Base-by-base conservation (phyloP, 495 filamentous ascomycete genomes). In the Penicillium ochrochloron region DNA sequence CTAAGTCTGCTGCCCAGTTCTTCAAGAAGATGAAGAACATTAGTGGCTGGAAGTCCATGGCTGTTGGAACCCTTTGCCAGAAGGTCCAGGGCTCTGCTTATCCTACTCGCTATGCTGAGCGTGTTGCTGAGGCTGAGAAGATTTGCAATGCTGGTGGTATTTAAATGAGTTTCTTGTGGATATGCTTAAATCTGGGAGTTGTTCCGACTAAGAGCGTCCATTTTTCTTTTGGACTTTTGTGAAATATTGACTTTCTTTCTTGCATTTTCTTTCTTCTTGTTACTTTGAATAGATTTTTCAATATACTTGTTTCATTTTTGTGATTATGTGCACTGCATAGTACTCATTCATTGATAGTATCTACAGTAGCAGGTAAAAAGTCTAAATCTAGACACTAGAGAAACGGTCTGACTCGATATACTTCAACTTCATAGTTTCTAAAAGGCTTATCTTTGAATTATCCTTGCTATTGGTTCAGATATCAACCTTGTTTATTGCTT, bases 91-190 rank as follows among this genome's bases (percentile, higher is more conserved):
- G 53, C 34, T 68, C 66, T 9, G 66, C 66, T 17, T 68, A 66
- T 57, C 66, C 66, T 6, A 19, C 1, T 51, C 66, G 66, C 9
- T 68, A 68, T 52, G 33, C 46, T 37, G 41, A 62, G 25, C 66
- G 59, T 65, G 59, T 65, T 1, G n/a, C 48, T 54, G 59, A 68
- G 59, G 62, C 66, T 17, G 50, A 65, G 66, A 62, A 68, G 31
- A 68, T 68, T 52, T 68, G 66, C 35, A 61, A 25, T 51, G 66
- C 66, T 57, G 66, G 63, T 55, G 66, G 66, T 6, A 19, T 68
- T 54, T 68, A 65, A 21, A 59, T 44, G 34, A 37, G 35, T 37
- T 14, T 14, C 35, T 37, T 37, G 10, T 37, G 10, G 10, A 37
- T 35, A 27, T 12, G 5, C 48, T 25, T 14, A 52, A 29, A 52